Evolutionary conservation across 2,329 filamentous ascomycete genomes (phyloP).

Genomic region (Talaromyces sp.): DNA sequence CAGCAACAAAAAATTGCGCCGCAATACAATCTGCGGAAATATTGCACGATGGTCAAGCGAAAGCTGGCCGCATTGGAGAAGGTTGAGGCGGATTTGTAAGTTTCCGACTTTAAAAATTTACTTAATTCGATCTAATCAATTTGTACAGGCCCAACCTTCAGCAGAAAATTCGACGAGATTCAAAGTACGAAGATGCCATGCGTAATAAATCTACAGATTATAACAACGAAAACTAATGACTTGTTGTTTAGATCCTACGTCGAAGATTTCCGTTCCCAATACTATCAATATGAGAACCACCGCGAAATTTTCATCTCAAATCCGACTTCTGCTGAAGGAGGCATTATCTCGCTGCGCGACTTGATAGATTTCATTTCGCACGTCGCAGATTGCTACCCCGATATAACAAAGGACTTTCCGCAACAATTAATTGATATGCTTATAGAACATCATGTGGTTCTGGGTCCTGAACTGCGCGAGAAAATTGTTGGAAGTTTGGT

Average conservation of each 20-base stretch:
- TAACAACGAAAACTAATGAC: not conserved
- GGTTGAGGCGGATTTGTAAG: conserved; percentile 81
- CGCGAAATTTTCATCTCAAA: conserved; percentile 86
- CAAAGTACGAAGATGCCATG: conserved; percentile 54
- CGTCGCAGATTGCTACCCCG: conserved; percentile 87
- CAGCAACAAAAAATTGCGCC: not conserved
- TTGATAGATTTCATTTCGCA: conserved; percentile 92
- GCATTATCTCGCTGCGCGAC: conserved; percentile 77
- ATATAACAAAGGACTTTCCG: conserved; percentile 72
- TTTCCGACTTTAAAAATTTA: not conserved
- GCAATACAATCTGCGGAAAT: not conserved
- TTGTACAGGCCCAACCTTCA: conserved; percentile 70
- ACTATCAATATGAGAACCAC: conserved; percentile 86
- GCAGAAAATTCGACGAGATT: conserved; percentile 86
- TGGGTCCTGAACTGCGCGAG: conserved; percentile 83
- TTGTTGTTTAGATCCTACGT: conserved; percentile 66
- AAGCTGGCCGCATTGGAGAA: conserved; percentile 92
- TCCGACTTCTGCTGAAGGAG: conserved; percentile 71
- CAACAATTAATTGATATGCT: conserved; percentile 78
- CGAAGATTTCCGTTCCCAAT: conserved; percentile 84
- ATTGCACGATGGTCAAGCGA: conserved; percentile 68
- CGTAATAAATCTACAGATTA: not conserved
- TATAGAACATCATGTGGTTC: conserved; percentile 72
- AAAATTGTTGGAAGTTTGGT: conserved; percentile 92
- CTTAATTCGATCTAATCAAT: conserved; percentile 1